A percentile compares a stretch with the other conserved stretches of the same genome.
phyloP scores from a whole-genome alignment of 805 yeast species.

The Ogataea dorogensis region DNA sequence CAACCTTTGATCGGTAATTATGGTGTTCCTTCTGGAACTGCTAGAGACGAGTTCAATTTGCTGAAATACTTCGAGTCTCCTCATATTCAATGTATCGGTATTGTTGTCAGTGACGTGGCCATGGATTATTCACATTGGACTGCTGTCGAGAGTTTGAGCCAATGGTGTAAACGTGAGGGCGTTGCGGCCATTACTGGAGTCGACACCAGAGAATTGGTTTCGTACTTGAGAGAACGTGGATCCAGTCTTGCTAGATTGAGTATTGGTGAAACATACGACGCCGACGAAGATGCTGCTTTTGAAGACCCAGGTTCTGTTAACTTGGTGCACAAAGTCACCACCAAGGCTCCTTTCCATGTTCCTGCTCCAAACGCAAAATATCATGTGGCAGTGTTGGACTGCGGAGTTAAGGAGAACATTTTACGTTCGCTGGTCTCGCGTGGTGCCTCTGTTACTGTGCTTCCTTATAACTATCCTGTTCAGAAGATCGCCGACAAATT shows the following conservation, averaged over 20 bases:
- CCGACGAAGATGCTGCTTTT: slow-evolving; percentile 87
- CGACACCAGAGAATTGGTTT: slow-evolving; percentile 92
- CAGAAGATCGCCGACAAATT: slow-evolving; percentile 87
- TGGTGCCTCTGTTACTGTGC: slow-evolving; percentile 94
- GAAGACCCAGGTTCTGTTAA: slow-evolving; percentile 88
- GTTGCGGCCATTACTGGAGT: slow-evolving; percentile 97
- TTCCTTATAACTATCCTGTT: slow-evolving; percentile 94
- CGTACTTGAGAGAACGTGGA: slow-evolving; percentile 93
- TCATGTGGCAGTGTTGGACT: slow-evolving; percentile 92
- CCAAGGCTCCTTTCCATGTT: slow-evolving; percentile 92
- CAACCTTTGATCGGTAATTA: slow-evolving; percentile 97
- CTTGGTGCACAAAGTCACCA: slow-evolving; percentile 89
- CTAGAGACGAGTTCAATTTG: slow-evolving; percentile 78
- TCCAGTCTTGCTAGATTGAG: slow-evolving; percentile 89
- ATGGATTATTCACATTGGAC: slow-evolving; percentile 99
- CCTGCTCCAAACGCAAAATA: slow-evolving; percentile 57
- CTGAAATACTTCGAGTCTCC: slow-evolving; percentile 92
- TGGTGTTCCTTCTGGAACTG: slow-evolving; percentile 89
- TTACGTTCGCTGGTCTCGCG: slow-evolving; percentile 89
- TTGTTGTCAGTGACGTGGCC: slow-evolving; percentile 94
- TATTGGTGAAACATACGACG: slow-evolving; percentile 87
- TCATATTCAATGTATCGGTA: slow-evolving; percentile 88
- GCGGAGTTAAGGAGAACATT: slow-evolving; percentile 98
- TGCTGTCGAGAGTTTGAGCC: slow-evolving; percentile 91
- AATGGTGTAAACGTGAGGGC: slow-evolving; percentile 96